A percentile compares a stretch with the other conserved stretches of the same genome.
These are phyloP conservation scores for Xylaria polymorpha DNA, from an alignment of 2,329 filamentous ascomycete genomes.

Conservation along the genomic window DNA sequence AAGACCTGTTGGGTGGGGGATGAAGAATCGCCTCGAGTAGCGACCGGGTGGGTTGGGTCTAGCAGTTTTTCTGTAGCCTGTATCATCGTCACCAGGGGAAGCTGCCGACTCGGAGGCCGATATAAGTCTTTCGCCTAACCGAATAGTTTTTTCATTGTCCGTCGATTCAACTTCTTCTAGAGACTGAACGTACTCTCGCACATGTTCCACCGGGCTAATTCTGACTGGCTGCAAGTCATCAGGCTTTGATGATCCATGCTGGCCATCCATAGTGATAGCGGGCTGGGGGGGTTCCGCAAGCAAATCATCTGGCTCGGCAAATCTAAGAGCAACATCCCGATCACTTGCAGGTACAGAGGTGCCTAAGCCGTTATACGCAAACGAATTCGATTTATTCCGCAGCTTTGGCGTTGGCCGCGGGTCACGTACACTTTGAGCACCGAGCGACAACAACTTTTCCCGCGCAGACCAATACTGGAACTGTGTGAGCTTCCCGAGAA, in stretches of 20 bases:
- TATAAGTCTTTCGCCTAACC: slow-evolving; percentile 40
- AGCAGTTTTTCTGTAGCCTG: slow-evolving; percentile 38
- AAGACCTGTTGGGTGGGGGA: slow-evolving; percentile 40
- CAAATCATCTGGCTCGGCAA: slow-evolving; percentile 6
- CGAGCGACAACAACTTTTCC: slow-evolving; percentile 46
- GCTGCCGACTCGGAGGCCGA: slow-evolving; percentile 22
- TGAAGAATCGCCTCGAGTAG: slow-evolving; percentile 13
- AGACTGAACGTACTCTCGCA: slow-evolving; percentile 40
- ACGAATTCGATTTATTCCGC: slow-evolving; percentile 7
- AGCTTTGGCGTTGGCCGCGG: slow-evolving; percentile 41
- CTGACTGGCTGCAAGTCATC: slow-evolving; percentile 12
- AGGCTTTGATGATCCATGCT: neutral
- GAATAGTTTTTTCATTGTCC: slow-evolving; percentile 33
- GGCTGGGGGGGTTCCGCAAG: neutral
- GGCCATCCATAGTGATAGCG: neutral
- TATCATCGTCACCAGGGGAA: slow-evolving; percentile 10
- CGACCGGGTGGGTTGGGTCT: slow-evolving; percentile 26
- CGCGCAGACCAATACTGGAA: slow-evolving; percentile 46
- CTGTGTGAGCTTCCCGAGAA: slow-evolving; percentile 45
- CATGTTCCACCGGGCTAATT: slow-evolving; percentile 34
- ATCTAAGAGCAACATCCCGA: slow-evolving; percentile 20
- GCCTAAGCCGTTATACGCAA: slow-evolving; percentile 35
- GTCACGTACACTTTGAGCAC: slow-evolving; percentile 48
- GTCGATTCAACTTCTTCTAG: slow-evolving; percentile 31
- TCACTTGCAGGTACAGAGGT: slow-evolving; percentile 43